Evolutionary conservation across 2,329 filamentous ascomycete genomes (phyloP).

Genomic region (Chaetomium olivaceum): DNA sequence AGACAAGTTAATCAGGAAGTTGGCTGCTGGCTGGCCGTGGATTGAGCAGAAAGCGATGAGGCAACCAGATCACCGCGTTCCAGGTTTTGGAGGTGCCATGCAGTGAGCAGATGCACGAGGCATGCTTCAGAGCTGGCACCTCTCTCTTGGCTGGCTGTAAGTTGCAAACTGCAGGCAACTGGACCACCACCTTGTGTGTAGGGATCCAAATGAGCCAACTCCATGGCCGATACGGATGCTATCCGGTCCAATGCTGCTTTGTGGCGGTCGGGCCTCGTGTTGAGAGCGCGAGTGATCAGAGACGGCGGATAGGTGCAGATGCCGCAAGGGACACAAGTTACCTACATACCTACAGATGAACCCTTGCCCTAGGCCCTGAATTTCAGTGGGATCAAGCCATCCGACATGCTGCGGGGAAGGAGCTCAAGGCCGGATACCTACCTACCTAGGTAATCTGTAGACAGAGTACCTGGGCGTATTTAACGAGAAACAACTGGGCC

Average conservation of each 20-base stretch:
- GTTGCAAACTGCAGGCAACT: neutral
- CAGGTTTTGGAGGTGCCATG: conserved; percentile 4
- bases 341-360: conserved; percentile 1
- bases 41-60: neutral
- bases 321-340: neutral
- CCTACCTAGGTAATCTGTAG: no score
- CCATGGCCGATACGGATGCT: neutral
- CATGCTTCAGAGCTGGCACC: neutral
- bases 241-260: conserved; percentile 1
- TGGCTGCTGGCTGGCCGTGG: conserved; percentile 2
- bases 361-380: neutral
- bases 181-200: neutral
- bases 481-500: neutral
- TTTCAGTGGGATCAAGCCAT: neutral
- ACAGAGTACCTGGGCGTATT: neutral
- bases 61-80: conserved; percentile 8
- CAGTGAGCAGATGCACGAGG: neutral
- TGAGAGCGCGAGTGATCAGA: conserved; percentile 12
- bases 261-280: conserved; percentile 13
- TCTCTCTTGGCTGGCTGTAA: neutral
- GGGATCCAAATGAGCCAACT: neutral
- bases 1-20: conserved; percentile 4
- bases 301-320: conserved; percentile 17
- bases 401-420: neutral
- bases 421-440: neutral